phyloP scores from a whole-genome alignment of 352 stramenopile species.

The Thalassiosira livingstoniorum region DNA sequence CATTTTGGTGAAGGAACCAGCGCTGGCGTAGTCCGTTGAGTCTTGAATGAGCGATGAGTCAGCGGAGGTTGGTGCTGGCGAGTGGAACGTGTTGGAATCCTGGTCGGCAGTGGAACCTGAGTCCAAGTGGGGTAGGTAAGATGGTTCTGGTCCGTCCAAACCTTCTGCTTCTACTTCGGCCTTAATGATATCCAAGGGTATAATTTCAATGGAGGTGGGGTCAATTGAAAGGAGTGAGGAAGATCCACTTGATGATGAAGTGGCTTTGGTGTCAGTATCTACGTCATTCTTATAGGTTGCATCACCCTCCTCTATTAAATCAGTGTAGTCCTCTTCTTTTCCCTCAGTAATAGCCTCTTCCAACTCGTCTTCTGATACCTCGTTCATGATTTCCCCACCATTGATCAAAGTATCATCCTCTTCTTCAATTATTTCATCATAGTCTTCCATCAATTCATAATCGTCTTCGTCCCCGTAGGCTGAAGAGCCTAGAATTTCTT shows the following conservation, averaged over 20 bases:
- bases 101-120: background rate
- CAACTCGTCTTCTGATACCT: background rate
- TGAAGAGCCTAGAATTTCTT: background rate
- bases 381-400: background rate
- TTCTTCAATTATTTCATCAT: conserved; percentile 8
- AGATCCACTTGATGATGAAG: background rate
- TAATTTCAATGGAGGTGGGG: conserved; percentile 56
- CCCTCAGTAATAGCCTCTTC: too few species aligned
- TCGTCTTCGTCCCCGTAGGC: background rate
- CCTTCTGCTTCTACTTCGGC: conserved; percentile 14
- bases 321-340: too few species aligned
- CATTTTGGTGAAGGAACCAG: conserved; percentile 85
- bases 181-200: conserved; percentile 39
- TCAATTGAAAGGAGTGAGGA: conserved; percentile 53
- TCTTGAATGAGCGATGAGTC: background rate
- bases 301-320: background rate
- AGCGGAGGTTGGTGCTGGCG: background rate
- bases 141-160: background rate
- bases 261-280: background rate
- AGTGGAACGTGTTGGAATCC: background rate
- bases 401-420: conserved; percentile 14
- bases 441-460: conserved; percentile 5
- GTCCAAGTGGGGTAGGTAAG: background rate
- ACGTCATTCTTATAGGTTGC: conserved; percentile 5
- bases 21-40: conserved; percentile 6